Evolutionary conservation across 2,329 filamentous ascomycete species (phyloP).

Genomic region (Zymoseptoria tritici): DNA sequence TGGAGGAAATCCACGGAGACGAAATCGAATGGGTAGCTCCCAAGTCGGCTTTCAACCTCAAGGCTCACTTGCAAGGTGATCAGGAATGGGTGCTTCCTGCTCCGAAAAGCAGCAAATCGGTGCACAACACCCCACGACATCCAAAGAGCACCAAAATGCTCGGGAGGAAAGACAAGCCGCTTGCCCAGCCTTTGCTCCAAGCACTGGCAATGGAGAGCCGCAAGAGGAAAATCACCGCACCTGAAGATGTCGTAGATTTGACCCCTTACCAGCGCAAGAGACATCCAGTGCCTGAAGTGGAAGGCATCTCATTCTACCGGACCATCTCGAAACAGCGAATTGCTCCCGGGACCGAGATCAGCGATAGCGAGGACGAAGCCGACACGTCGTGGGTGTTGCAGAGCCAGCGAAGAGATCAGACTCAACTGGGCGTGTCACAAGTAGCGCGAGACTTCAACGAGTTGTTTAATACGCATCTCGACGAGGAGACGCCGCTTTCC

Average conservation of each 20-base stretch:
- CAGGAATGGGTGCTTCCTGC: constrained; percentile 23
- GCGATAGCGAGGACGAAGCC: constrained; percentile 39
- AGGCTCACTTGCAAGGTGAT: constrained; percentile 29
- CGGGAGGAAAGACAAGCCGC: background rate
- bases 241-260: constrained; percentile 20
- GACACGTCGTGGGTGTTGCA: constrained; percentile 33
- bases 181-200: background rate
- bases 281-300: constrained; percentile 32
- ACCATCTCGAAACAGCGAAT: constrained; percentile 34
- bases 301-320: constrained; percentile 34
- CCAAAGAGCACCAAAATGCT: background rate
- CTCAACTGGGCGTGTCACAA: constrained; percentile 17
- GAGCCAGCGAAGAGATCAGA: constrained; percentile 26
- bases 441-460: constrained; percentile 30
- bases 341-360: constrained; percentile 31
- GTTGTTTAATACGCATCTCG: constrained; percentile 32
- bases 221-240: constrained; percentile 6
- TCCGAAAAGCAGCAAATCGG: background rate
- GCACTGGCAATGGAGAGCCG: background rate
- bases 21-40: constrained; percentile 29
- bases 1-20: constrained; percentile 13
- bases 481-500: constrained; percentile 30
- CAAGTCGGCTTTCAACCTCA: constrained; percentile 29
- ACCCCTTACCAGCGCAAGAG: constrained; percentile 19
- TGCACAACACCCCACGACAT: background rate